These are phyloP conservation scores for Exophiala aquamarina DNA, from an alignment of 2,329 filamentous ascomycete species.

Conservation along the genomic window DNA sequence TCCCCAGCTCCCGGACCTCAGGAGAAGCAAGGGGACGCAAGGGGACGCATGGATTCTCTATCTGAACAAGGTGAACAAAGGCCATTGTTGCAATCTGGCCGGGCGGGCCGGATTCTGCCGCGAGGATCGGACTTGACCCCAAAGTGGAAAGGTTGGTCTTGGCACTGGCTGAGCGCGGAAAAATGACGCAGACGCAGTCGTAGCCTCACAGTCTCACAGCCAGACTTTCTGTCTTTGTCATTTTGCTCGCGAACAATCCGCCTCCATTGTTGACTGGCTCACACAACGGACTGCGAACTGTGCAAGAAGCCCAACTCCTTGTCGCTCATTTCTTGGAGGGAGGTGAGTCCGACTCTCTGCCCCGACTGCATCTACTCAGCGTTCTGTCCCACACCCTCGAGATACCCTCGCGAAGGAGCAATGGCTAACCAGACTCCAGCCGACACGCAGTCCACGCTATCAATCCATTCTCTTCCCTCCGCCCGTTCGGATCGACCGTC, in stretches of 20 bases:
- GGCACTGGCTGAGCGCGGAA: not conserved
- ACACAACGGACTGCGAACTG: constrained; percentile 14
- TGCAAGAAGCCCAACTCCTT: constrained; percentile 16
- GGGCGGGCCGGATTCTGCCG: too few species aligned
- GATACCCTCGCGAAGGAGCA: too few species aligned
- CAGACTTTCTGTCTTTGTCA: constrained; percentile 18
- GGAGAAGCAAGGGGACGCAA: too few species aligned
- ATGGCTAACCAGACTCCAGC: not conserved
- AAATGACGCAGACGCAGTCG: constrained; percentile 20
- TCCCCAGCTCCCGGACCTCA: too few species aligned
- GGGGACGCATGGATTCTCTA: too few species aligned
- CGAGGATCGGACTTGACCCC: not conserved
- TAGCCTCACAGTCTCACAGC: constrained; percentile 3
- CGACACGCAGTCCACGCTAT: not conserved
- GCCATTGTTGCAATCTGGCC: too few species aligned
- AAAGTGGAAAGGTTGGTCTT: constrained; percentile 8
- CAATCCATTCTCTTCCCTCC: too few species aligned
- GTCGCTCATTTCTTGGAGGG: constrained; percentile 13
- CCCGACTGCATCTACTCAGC: not conserved
- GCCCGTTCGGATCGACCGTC: too few species aligned
- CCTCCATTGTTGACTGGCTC: constrained; percentile 8
- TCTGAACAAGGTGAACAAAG: too few species aligned
- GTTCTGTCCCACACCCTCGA: too few species aligned
- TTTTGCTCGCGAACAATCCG: not conserved
- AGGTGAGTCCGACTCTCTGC: constrained; percentile 8